A percentile compares a stretch with the other conserved stretches of the same genome.
These are phyloP conservation scores for Phytophthora fragariae DNA, from an alignment of 352 stramenopile genomes.

Conservation along the genomic window DNA sequence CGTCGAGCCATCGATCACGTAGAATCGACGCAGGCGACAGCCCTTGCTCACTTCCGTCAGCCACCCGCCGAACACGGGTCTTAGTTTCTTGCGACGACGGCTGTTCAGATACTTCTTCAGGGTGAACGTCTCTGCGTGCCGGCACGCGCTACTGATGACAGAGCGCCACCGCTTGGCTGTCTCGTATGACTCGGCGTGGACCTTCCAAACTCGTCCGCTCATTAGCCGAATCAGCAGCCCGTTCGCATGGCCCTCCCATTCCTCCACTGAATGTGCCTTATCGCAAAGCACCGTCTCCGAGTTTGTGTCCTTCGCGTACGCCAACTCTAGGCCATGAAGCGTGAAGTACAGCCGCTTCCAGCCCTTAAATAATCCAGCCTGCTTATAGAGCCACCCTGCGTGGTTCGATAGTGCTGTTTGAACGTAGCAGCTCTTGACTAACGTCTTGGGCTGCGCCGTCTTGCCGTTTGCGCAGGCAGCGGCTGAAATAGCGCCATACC, in stretches of 20 bases:
- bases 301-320: slow-evolving; percentile 80
- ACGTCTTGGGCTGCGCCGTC: slow-evolving; percentile 41
- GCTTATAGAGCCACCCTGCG: slow-evolving; percentile 84
- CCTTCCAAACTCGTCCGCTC: slow-evolving; percentile 72
- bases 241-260: slow-evolving; percentile 78
- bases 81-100: slow-evolving; percentile 71
- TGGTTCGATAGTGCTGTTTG: slow-evolving; percentile 76
- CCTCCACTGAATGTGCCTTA: slow-evolving; percentile 62
- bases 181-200: slow-evolving; percentile 82
- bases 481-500: slow-evolving; percentile 78
- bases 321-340: slow-evolving; percentile 77
- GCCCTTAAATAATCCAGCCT: slow-evolving; percentile 78
- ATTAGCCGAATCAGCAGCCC: slow-evolving; percentile 71
- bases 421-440: slow-evolving; percentile 82
- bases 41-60: slow-evolving; percentile 65
- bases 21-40: slow-evolving; percentile 70
- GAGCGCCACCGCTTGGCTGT: slow-evolving; percentile 78
- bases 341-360: slow-evolving; percentile 88
- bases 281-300: slow-evolving; percentile 66
- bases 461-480: slow-evolving; percentile 62
- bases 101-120: slow-evolving; percentile 76
- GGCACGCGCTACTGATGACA: slow-evolving; percentile 61
- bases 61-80: slow-evolving; percentile 81
- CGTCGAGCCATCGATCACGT: slow-evolving; percentile 73
- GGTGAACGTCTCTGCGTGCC: slow-evolving; percentile 61